Base-by-base conservation (phyloP, 2,329 filamentous ascomycete genomes). In the Nigrospora sphaerica region DNA sequence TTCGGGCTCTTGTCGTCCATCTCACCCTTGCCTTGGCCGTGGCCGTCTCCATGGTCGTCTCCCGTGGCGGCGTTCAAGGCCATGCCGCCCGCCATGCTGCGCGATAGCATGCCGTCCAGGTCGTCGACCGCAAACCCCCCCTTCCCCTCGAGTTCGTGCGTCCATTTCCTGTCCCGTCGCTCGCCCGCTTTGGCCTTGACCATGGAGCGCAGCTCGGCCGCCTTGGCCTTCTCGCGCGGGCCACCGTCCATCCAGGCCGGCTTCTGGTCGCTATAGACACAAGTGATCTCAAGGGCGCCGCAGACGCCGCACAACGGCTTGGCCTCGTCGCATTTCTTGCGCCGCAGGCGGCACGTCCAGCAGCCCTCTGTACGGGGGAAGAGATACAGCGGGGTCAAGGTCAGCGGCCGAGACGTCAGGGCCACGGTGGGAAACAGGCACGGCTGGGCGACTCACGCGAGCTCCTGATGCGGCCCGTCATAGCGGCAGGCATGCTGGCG, bases 271-370 rank as follows among this genome's bases (percentile, higher is more conserved):
- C 65, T 62, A 53, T 73, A 80, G 49, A 77, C 60, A 56, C 80
- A 83, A 16, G 69, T 71, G 47, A 83, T 81, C 42, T 75, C 68
- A n/a, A 83, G 70, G 2, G 64, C 58, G 13, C 62, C 57, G 61
- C 79, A 83, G 33, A 58, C 63, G 6, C 69, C 63, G 59, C 80
- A 83, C 11, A 70, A 56, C 12, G 78, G 77, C 2, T 66, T 69
- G 19, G 55, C 64, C 56, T 80, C 75, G 51, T 81, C 76, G 57
- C 80, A 83, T 55, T 80, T 81, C 56, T 83, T 83, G 53, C 75
- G 75, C 17, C 80, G 73, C 12, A 81, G 67, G 18, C 78, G 72
- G 54, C 80, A 83, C 3, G 77, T 82, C 76, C 77, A 81, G 57
- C 78, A 82, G 49, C 77, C 77, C 9, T 66, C 69, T 42, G 67